A percentile compares a stretch with the other conserved stretches of the same genome.
Conservation (phyloP, 202 grass and related monocot genomes). For the Sporobolus alterniflorus region DNA sequence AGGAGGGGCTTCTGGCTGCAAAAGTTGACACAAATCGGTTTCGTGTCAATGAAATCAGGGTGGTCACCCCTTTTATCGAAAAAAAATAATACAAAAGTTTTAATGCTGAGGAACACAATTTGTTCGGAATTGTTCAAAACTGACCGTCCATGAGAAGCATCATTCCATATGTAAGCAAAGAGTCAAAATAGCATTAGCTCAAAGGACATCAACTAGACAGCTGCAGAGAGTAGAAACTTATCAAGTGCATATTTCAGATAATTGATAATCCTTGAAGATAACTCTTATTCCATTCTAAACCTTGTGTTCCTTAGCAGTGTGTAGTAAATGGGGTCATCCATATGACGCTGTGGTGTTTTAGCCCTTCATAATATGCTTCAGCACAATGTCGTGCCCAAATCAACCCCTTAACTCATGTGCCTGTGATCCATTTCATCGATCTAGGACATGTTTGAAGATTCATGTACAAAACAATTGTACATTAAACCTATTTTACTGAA, state of each 20-base stretch:
- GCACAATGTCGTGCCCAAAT: not conserved
- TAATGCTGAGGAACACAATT: slow-evolving; percentile 5
- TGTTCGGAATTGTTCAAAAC: slow-evolving; percentile 1
- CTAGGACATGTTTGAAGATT: not conserved
- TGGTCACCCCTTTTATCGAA: no score
- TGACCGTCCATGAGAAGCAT: not conserved
- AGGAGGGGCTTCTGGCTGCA: slow-evolving; percentile 89
- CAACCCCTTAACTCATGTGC: not conserved
- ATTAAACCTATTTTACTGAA: not conserved
- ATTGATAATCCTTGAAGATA: not conserved
- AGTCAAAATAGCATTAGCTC: not conserved
- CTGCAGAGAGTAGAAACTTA: not conserved
- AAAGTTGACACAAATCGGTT: no score
- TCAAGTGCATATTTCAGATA: not conserved
- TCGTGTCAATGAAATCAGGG: no score
- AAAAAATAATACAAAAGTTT: slow-evolving; percentile 15
- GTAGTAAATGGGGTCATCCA: not conserved
- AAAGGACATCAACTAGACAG: not conserved
- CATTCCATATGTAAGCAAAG: not conserved
- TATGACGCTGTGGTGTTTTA: not conserved
- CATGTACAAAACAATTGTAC: not conserved
- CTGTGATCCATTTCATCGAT: not conserved
- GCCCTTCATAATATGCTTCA: not conserved
- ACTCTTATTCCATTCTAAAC: not conserved
- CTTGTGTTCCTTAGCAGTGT: not conserved